Evolutionary conservation across 1,139 yeast genomes (phyloP), one percentile per base, ranked within the genome.

Genomic region (Taphrina flavorubra): DNA sequence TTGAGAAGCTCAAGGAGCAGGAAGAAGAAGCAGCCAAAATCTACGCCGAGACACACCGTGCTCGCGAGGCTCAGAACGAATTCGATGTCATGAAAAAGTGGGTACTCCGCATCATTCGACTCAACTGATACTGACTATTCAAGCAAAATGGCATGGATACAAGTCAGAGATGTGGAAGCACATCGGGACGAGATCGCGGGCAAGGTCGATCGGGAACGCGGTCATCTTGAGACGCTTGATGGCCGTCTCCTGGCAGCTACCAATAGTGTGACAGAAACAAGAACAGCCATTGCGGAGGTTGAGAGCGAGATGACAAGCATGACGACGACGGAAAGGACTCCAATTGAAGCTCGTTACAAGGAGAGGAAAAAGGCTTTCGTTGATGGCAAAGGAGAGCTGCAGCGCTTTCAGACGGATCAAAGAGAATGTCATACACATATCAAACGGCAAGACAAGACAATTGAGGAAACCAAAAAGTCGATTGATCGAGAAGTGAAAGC

Each of bases 131-230:
- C 44, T 31, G 58, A 51, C n/a, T 34, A 13, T 44, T 13, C 25
- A n/a, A 55, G 67, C 39, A n/a, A 66, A 40, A 65, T 60, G 67
- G 67, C 58, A n/a, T 68, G 69, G 69, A 53, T 66, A 14, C 67
- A 61, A 44, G 69, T 63, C 18, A 62, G 53, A 44, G 70, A 70
- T 88, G 92, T 92, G 81, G 82, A 57, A 39, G 51, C 13, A 31
- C 36, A 36, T 14, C 40, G 58, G 7, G 63, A 57, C 25, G 55
- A 47, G 40, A 34, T 58, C 42, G 51, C 40, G 6, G 16, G 20
- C 34, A 57, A 57, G 25, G 63, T 55, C 8, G 51, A 47, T 13
- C 39, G 47, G 3, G 49, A 49, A 37, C 20, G n/a, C 10, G 49
- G 57, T 31, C 51, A 60, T 37, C 49, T 60, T 6, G 47, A 36